These are phyloP conservation scores for Paratrypanosoma confusum DNA, from an alignment of 208 protist species.

Conservation along the genomic window DNA sequence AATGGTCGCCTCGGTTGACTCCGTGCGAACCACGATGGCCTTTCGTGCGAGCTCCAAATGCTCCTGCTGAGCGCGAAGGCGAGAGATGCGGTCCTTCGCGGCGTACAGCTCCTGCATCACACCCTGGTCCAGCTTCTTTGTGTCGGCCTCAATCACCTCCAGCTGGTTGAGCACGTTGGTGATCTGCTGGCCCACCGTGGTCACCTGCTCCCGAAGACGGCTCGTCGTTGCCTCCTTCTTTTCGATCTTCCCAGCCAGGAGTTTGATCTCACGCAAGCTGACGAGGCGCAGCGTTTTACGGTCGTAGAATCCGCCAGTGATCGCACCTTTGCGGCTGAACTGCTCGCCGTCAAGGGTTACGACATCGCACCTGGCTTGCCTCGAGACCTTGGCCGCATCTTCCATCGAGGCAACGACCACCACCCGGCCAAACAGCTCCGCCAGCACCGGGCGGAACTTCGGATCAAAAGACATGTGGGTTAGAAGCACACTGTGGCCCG, in stretches of 20 bases:
- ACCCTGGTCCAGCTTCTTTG: constrained; percentile 13
- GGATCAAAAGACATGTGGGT: constrained; percentile 63
- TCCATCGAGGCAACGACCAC: constrained; percentile 85
- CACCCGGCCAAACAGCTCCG: constrained; percentile 92
- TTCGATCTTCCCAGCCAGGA: constrained; percentile 8
- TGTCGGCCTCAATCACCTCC: constrained; percentile 33
- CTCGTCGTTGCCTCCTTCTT: constrained; percentile 29
- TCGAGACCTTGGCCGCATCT: constrained; percentile 43
- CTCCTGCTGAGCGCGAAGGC: neutral
- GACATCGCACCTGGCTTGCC: constrained; percentile 81
- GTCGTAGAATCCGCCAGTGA: constrained; percentile 95
- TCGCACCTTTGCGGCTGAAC: constrained; percentile 77
- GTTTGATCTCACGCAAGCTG: constrained; percentile 37
- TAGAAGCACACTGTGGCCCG: constrained; percentile 56
- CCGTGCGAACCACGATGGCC: no score
- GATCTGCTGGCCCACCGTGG: constrained; percentile 60
- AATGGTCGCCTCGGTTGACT: neutral
- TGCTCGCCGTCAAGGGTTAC: constrained; percentile 92
- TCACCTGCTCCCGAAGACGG: constrained; percentile 51
- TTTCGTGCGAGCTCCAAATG: no score
- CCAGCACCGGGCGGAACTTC: constrained; percentile 70
- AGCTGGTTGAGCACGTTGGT: constrained; percentile 68
- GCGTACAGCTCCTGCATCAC: constrained; percentile 31
- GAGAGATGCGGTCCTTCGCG: neutral
- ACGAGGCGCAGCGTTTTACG: constrained; percentile 65